Percentiles rank a stretch among this genome's conserved stretches.
Conservation (phyloP, 352 stramenopile species). For the Globisporangium abappressorium region DNA sequence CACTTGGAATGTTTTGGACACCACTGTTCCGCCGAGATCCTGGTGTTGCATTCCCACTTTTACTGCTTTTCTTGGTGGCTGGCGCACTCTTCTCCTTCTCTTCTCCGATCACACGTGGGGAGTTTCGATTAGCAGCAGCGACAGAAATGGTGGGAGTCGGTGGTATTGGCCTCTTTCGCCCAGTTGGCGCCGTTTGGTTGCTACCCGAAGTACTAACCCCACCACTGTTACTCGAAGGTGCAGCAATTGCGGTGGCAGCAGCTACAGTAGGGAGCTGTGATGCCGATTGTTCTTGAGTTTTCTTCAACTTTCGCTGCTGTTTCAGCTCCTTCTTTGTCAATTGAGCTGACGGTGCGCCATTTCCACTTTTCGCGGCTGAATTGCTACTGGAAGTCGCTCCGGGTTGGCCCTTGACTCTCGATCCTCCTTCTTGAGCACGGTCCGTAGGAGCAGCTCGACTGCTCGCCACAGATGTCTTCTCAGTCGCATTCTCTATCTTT, state of each 20-base stretch:
- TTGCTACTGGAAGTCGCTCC: slow-evolving; percentile 13
- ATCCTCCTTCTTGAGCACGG: slow-evolving; percentile 6
- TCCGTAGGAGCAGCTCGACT: slow-evolving; percentile 2
- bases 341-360: slow-evolving; percentile 9
- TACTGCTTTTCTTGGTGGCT: slow-evolving; percentile 41
- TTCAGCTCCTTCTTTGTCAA: slow-evolving; percentile 73
- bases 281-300: slow-evolving; percentile 40
- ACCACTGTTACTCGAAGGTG: slow-evolving; percentile 9
- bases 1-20: slow-evolving; percentile 17
- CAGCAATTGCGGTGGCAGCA: slow-evolving; percentile 10
- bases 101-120: slow-evolving; percentile 24
- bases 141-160: background rate
- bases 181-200: background rate
- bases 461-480: slow-evolving; percentile 5
- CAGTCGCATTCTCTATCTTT: background rate
- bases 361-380: slow-evolving; percentile 10
- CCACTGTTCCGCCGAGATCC: slow-evolving; percentile 29
- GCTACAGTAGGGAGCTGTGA: slow-evolving; percentile 7
- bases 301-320: slow-evolving; percentile 68
- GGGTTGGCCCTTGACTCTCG: slow-evolving; percentile 23
- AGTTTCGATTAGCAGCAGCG: slow-evolving; percentile 15
- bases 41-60: slow-evolving; percentile 27
- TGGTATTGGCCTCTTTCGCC: slow-evolving; percentile 13
- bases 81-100: slow-evolving; percentile 46
- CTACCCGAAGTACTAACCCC: background rate